Evolutionary conservation across 139 green algal species (phyloP).

Genomic region (Microglena sp.): DNA sequence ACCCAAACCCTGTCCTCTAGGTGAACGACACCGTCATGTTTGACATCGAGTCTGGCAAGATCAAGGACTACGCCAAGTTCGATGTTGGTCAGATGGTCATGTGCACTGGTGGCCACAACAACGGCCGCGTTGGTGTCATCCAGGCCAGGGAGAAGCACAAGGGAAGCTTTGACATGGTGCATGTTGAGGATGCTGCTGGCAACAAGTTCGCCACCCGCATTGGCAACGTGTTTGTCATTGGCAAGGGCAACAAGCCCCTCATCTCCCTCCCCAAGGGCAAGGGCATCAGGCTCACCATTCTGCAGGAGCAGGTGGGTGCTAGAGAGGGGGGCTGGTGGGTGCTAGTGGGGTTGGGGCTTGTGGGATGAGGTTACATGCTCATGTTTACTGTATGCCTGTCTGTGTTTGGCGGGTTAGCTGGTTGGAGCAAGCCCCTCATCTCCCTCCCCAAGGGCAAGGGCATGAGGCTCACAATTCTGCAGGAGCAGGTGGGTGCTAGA

Average conservation of each 20-base stretch:
- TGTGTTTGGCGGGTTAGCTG: too few species aligned
- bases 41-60: slow-evolving; percentile 96
- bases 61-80: slow-evolving; percentile 93
- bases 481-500: too few species aligned
- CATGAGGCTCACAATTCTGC: slow-evolving; percentile 87
- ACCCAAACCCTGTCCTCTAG: slow-evolving; percentile 24
- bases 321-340: too few species aligned
- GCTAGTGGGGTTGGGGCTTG: too few species aligned
- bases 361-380: too few species aligned
- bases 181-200: slow-evolving; percentile 87
- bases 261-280: slow-evolving; percentile 97
- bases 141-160: slow-evolving; percentile 92
- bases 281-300: slow-evolving; percentile 88
- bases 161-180: slow-evolving; percentile 85
- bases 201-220: slow-evolving; percentile 89
- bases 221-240: slow-evolving; percentile 96
- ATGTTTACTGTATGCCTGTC: too few species aligned
- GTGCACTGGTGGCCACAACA: slow-evolving; percentile 86
- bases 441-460: slow-evolving; percentile 95
- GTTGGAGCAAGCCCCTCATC: slow-evolving; percentile 90
- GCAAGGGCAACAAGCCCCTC: slow-evolving; percentile 91
- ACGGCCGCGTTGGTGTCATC: slow-evolving; percentile 85
- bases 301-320: slow-evolving; percentile 98
- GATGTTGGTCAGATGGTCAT: slow-evolving; percentile 92
- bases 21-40: slow-evolving; percentile 95